Evolutionary conservation across 2,329 filamentous ascomycete genomes (phyloP).

Genomic region (Fusarium subglutinans): DNA sequence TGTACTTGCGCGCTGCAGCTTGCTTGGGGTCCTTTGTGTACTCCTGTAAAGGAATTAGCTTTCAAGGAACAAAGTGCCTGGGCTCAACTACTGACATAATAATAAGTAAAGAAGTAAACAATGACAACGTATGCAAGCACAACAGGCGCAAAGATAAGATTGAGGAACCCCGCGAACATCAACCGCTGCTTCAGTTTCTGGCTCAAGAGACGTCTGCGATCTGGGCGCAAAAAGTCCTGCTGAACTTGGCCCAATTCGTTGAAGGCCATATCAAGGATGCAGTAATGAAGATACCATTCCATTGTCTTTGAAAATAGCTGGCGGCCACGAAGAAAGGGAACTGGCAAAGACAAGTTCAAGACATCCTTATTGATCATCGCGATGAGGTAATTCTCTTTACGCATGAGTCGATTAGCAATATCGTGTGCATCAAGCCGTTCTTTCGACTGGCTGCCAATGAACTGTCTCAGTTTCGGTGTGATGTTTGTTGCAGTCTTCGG

Average conservation of each 20-base stretch:
- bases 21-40: conserved; percentile 94
- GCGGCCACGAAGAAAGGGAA: conserved; percentile 82
- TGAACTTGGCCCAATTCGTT: conserved; percentile 88
- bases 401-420: conserved; percentile 96
- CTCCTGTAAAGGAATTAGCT: conserved; percentile 64
- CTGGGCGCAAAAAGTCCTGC: conserved; percentile 84
- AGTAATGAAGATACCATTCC: conserved; percentile 91
- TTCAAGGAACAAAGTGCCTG: no score
- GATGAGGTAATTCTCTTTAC: conserved; percentile 95
- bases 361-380: conserved; percentile 98
- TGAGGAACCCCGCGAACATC: conserved; percentile 84
- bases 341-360: conserved; percentile 82
- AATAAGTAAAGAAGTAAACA: conserved; percentile 94
- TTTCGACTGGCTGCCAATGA: conserved; percentile 85
- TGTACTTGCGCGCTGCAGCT: conserved; percentile 85
- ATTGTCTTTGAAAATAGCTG: conserved; percentile 90
- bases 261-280: conserved; percentile 93
- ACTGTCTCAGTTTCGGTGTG: conserved; percentile 61
- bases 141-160: conserved; percentile 86
- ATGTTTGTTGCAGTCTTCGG: conserved; percentile 76
- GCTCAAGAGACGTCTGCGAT: conserved; percentile 81
- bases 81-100: conserved; percentile 69
- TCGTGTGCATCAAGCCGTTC: conserved; percentile 95
- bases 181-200: conserved; percentile 81
- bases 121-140: conserved; percentile 87